A percentile compares a stretch with the other conserved stretches of the same genome.
These are phyloP conservation scores for Penicillium angulare DNA, from an alignment of 495 filamentous ascomycete species.

Conservation along the genomic window DNA sequence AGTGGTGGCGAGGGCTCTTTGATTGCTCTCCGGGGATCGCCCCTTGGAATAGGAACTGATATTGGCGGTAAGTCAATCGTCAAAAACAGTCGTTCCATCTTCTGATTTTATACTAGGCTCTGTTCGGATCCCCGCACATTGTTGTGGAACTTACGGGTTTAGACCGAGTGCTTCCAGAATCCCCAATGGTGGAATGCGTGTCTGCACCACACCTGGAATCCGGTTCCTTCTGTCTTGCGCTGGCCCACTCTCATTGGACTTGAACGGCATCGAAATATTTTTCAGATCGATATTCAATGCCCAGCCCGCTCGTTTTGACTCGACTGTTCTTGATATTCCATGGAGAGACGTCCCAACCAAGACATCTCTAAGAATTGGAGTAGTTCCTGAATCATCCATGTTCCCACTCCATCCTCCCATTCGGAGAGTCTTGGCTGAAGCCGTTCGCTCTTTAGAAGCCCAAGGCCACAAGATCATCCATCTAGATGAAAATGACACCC, in stretches of 20 bases:
- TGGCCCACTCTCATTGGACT: constrained; percentile 35
- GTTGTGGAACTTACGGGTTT: constrained; percentile 57
- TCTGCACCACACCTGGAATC: constrained; percentile 49
- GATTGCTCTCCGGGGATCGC: constrained; percentile 32
- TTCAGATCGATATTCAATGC: constrained; percentile 29
- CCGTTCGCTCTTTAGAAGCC: constrained; percentile 40
- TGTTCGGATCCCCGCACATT: constrained; percentile 61
- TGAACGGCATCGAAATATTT: constrained; percentile 38
- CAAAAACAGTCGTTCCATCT: background rate
- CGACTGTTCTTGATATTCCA: constrained; percentile 32
- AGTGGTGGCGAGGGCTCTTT: constrained; percentile 60
- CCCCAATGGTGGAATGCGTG: constrained; percentile 48
- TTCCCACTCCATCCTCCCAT: constrained; percentile 49
- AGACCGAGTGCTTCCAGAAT: constrained; percentile 42
- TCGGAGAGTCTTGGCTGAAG: constrained; percentile 41
- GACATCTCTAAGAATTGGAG: constrained; percentile 21
- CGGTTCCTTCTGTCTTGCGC: constrained; percentile 50
- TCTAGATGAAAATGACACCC: constrained; percentile 12
- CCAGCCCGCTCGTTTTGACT: constrained; percentile 35
- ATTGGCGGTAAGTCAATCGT: constrained; percentile 34
- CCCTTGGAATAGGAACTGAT: constrained; percentile 38
- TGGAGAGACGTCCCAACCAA: constrained; percentile 40
- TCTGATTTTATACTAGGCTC: constrained; percentile 47
- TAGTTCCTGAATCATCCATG: constrained; percentile 20
- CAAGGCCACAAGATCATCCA: constrained; percentile 45